phyloP scores from a whole-genome alignment of 139 green algal genomes.

The Bryopsis sp. region DNA sequence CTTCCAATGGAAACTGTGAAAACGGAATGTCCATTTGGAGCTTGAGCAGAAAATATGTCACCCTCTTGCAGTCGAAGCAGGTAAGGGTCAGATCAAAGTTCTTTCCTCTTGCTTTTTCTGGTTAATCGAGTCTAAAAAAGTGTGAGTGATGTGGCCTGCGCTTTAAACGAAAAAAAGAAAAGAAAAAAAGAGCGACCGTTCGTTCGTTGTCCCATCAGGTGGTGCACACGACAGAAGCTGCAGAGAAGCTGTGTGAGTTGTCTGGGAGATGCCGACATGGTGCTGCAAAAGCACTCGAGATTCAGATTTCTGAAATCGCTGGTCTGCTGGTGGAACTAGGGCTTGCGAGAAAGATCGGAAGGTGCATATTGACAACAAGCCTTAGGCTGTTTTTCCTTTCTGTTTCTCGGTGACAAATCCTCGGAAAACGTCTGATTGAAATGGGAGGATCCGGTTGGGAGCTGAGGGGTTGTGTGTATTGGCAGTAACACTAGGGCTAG shows the following conservation, averaged over 20 bases:
- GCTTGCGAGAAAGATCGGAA: background rate
- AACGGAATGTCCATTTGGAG: background rate
- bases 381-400: no score
- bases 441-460: no score
- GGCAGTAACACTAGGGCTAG: no score
- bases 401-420: no score
- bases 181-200: background rate
- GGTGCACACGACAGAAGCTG: background rate
- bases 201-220: background rate
- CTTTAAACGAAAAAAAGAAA: background rate
- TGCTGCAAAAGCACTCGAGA: background rate
- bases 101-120: no score
- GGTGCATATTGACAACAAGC: no score
- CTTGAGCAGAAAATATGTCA: background rate
- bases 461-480: no score
- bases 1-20: no score
- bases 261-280: background rate
- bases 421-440: no score
- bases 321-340: background rate
- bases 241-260: background rate
- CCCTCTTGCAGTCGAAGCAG: background rate
- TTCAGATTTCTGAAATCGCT: background rate
- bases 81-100: no score
- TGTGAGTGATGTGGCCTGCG: background rate
- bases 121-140: background rate